These are phyloP conservation scores for Yamadazyma atmosphaerica DNA, from an alignment of 1,139 yeast genomes.

Conservation along the genomic window DNA sequence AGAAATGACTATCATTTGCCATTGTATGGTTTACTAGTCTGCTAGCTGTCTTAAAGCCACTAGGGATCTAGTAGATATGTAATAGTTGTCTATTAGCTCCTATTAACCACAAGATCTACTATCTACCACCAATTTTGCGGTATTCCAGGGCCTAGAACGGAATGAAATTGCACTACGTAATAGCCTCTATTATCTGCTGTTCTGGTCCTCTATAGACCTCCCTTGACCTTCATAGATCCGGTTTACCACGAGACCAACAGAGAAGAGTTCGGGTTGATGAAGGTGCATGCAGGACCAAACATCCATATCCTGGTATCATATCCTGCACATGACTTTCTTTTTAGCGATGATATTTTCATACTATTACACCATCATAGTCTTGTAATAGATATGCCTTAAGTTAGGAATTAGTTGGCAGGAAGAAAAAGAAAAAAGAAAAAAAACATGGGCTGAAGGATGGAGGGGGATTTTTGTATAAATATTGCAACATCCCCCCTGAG, in stretches of 20 bases:
- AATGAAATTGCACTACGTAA: conserved; percentile 2
- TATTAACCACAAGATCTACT: neutral
- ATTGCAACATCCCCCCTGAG: conserved; percentile 4
- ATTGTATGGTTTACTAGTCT: no score
- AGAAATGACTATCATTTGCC: no score
- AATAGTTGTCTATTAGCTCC: no score
- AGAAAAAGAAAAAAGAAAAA: conserved; percentile 1
- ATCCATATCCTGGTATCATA: neutral
- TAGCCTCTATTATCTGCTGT: neutral
- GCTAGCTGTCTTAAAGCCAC: no score
- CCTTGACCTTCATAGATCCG: neutral
- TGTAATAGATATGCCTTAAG: neutral
- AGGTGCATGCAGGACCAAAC: neutral
- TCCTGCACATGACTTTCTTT: conserved; percentile 2
- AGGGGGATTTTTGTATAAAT: conserved; percentile 6
- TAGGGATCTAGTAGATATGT: no score
- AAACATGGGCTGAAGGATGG: neutral
- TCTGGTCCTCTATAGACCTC: neutral
- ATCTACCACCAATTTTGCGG: no score
- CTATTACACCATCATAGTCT: conserved; percentile 1
- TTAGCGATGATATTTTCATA: conserved; percentile 1
- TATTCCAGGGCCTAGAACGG: no score
- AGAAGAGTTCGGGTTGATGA: neutral
- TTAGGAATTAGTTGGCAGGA: neutral
- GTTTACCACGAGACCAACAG: neutral